Evolutionary conservation across 2,329 filamentous ascomycete species (phyloP).

Genomic region (Pseudogymnoascus sp.): DNA sequence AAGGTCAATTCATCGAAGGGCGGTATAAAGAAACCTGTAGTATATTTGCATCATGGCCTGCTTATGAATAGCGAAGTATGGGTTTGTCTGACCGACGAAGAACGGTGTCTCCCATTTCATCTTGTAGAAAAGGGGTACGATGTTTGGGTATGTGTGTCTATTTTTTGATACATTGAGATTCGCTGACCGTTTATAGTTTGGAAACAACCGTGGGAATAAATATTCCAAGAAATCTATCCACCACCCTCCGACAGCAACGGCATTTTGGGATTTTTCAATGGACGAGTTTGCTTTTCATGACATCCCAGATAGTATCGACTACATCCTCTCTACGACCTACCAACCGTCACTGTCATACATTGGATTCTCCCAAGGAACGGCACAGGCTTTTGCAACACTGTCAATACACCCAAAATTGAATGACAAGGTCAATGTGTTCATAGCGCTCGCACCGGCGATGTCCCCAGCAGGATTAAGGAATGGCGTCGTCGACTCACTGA

Average conservation of each 20-base stretch:
- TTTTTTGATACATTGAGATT: not conserved
- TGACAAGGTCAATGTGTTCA: constrained; percentile 88
- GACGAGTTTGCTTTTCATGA: constrained; percentile 98
- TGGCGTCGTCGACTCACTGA: constrained; percentile 81
- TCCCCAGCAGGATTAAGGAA: constrained; percentile 85
- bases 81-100: constrained; percentile 82
- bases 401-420: constrained; percentile 90
- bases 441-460: constrained; percentile 94
- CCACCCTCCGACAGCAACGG: constrained; percentile 60
- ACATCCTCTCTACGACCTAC: constrained; percentile 75
- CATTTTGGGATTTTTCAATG: constrained; percentile 97
- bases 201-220: constrained; percentile 97
- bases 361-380: constrained; percentile 94
- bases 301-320: constrained; percentile 88
- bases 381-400: constrained; percentile 88
- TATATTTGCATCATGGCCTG: constrained; percentile 90
- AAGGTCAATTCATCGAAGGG: constrained; percentile 65
- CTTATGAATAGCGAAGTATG: constrained; percentile 99
- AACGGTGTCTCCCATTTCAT: constrained; percentile 79
- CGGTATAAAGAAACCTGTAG: constrained; percentile 67
- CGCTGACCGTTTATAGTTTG: constrained; percentile 50
- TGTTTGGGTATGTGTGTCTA: constrained; percentile 63
- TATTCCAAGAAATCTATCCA: constrained; percentile 92
- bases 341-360: constrained; percentile 87
- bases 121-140: constrained; percentile 88